phyloP scores from a whole-genome alignment of 2,329 filamentous ascomycete genomes.

The Fusarium compactum region DNA sequence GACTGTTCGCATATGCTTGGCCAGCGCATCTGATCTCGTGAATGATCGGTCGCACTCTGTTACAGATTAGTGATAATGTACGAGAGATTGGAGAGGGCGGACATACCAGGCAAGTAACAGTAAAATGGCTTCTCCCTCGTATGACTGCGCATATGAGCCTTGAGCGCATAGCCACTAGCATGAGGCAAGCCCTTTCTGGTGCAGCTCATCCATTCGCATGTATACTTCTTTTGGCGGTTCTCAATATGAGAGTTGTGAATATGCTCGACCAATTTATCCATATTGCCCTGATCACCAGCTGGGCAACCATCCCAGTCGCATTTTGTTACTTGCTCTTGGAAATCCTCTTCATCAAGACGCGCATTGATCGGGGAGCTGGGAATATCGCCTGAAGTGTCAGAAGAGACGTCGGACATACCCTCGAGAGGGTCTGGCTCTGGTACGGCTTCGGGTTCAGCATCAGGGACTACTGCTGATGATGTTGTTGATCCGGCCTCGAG shows the following conservation, averaged over 20 bases:
- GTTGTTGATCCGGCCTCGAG: constrained; percentile 59
- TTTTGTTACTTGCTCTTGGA: constrained; percentile 80
- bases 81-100: background rate
- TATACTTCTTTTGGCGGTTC: constrained; percentile 93
- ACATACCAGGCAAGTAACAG: constrained; percentile 88
- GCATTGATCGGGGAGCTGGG: constrained; percentile 77
- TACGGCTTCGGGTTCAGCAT: constrained; percentile 60
- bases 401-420: constrained; percentile 80
- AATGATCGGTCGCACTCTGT: constrained; percentile 97
- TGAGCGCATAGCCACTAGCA: constrained; percentile 93
- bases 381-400: constrained; percentile 89
- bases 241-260: constrained; percentile 96
- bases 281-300: constrained; percentile 78
- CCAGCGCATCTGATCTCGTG: constrained; percentile 92
- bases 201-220: constrained; percentile 97
- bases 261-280: constrained; percentile 84
- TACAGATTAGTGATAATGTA: constrained; percentile 32
- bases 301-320: constrained; percentile 84
- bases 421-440: constrained; percentile 66
- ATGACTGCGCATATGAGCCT: constrained; percentile 97
- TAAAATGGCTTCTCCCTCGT: constrained; percentile 99
- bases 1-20: constrained; percentile 98
- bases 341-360: constrained; percentile 78
- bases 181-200: constrained; percentile 88
- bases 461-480: constrained; percentile 58